Evolutionary conservation across 2,329 filamentous ascomycete genomes (phyloP).

Genomic region (Oidium heveae): DNA sequence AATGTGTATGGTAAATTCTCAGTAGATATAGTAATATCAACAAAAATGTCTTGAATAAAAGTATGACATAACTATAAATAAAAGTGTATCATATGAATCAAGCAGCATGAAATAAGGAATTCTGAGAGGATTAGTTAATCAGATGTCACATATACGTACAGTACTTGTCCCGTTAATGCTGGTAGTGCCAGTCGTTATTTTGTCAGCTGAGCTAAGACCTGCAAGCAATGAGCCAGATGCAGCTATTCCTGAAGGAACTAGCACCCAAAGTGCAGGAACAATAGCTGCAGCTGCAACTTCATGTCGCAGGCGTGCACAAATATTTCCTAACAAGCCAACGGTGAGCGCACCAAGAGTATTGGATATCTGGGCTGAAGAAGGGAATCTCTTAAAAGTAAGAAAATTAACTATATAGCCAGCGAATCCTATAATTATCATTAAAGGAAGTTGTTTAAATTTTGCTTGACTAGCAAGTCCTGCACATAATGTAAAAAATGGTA

Average conservation of each 20-base stretch:
- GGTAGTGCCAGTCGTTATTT: constrained; percentile 18
- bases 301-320: constrained; percentile 38
- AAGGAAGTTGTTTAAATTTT: constrained; percentile 55
- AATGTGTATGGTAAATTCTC: neutral
- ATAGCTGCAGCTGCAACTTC: constrained; percentile 60
- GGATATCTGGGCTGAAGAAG: constrained; percentile 45
- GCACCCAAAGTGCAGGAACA: constrained; percentile 63
- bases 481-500: constrained; percentile 46
- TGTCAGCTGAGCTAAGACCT: constrained; percentile 29
- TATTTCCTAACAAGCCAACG: constrained; percentile 52
- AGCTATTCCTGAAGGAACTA: constrained; percentile 36
- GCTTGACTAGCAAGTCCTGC: constrained; percentile 57
- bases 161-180: constrained; percentile 10
- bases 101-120: neutral
- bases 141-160: constrained; percentile 5
- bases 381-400: constrained; percentile 40
- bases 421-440: constrained; percentile 51
- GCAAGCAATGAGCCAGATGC: constrained; percentile 31
- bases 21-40: neutral
- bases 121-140: neutral
- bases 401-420: constrained; percentile 54
- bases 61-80: constrained; percentile 4
- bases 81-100: constrained; percentile 1
- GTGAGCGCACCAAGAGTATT: constrained; percentile 54
- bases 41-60: constrained; percentile 4